Conservation (phyloP, 805 yeast genomes). For the Candida qinlingensis region DNA sequence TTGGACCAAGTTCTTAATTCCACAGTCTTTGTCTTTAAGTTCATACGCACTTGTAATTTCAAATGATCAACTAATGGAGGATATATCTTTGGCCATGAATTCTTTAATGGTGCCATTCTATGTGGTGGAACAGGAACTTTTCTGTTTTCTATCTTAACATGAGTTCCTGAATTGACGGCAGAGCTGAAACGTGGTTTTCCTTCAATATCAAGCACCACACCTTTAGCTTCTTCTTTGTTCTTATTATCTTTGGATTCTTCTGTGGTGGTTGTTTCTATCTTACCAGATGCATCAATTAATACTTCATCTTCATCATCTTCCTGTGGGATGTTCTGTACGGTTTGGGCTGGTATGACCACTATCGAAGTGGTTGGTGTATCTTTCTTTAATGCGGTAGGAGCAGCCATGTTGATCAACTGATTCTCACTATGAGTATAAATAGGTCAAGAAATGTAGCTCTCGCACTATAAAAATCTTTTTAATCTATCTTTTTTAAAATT, state of each 20-base stretch:
- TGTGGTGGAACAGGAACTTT: constrained; percentile 95
- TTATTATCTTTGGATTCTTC: constrained; percentile 14
- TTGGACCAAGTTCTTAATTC: constrained; percentile 76
- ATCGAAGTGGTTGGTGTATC: constrained; percentile 1
- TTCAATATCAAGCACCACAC: constrained; percentile 55
- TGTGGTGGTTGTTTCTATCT: constrained; percentile 12
- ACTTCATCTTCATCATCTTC: constrained; percentile 33
- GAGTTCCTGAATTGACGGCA: constrained; percentile 53
- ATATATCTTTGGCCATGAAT: constrained; percentile 88
- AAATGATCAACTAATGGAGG: constrained; percentile 95
- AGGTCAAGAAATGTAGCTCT: no score
- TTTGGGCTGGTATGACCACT: constrained; percentile 1
- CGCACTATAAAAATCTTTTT: no score
- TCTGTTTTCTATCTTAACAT: constrained; percentile 78
- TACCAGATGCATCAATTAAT: constrained; percentile 32
- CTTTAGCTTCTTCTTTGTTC: constrained; percentile 23
- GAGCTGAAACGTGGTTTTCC: constrained; percentile 86
- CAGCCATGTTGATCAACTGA: constrained; percentile 32
- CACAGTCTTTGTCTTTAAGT: constrained; percentile 78
- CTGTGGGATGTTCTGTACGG: constrained; percentile 10
- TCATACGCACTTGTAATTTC: constrained; percentile 94
- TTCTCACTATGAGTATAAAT: no score
- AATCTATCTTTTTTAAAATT: no score
- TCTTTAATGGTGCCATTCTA: constrained; percentile 89
- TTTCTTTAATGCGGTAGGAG: constrained; percentile 37